These are phyloP conservation scores for Rhodomyrtus psidioides DNA, from an alignment of 441 rosid genomes.

Conservation along the genomic window DNA sequence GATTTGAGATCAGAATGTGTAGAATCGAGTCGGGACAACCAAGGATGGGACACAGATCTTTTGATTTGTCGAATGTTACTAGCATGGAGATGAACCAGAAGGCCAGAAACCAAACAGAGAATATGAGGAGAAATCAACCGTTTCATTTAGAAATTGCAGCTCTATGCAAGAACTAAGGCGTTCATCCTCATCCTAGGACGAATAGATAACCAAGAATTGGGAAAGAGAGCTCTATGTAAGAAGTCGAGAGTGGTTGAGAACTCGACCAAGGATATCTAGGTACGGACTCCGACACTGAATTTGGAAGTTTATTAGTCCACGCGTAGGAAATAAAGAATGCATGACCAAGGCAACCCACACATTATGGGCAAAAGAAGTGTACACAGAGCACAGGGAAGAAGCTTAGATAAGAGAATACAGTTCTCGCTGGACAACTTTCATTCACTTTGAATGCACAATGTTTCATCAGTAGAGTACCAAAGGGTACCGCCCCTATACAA, in stretches of 20 bases:
- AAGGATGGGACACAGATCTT: not conserved
- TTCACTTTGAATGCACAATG: not conserved
- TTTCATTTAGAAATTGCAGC: not conserved
- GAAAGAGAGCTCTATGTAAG: not conserved
- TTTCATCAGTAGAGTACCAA: not conserved
- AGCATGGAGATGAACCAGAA: not conserved
- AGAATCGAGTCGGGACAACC: not conserved
- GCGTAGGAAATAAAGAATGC: not conserved
- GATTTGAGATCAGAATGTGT: not conserved
- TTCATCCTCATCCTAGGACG: not conserved
- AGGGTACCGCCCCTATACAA: not conserved
- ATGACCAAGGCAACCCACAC: not conserved
- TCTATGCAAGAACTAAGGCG: not conserved
- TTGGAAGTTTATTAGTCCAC: not conserved
- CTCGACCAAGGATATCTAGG: not conserved
- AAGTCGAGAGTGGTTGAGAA: not conserved
- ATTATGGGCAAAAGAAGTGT: not conserved
- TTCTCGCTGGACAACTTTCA: not conserved
- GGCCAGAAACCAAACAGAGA: not conserved
- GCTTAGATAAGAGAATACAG: not conserved
- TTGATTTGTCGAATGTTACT: not conserved
- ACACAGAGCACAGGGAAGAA: not conserved
- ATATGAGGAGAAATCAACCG: not conserved
- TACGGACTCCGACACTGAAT: not conserved
- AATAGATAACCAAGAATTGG: not conserved